Conservation (phyloP, 495 filamentous ascomycete genomes). For the Hyaloscypha variabilis region DNA sequence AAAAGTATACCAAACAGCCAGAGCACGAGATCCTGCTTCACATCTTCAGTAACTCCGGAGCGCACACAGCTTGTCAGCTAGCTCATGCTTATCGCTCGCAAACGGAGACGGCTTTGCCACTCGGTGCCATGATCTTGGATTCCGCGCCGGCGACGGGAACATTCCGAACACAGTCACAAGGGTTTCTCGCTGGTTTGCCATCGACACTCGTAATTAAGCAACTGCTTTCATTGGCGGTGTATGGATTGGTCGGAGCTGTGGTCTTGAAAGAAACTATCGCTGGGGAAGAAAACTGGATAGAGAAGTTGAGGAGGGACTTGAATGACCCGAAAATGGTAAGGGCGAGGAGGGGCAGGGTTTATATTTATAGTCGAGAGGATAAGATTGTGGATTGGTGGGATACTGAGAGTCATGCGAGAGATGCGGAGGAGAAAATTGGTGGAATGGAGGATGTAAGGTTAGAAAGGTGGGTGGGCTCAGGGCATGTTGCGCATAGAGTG, state of each 20-base stretch:
- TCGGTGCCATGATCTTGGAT: neutral
- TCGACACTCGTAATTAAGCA: neutral
- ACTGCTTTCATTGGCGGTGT: neutral
- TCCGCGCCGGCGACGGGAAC: neutral
- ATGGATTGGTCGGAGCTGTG: neutral
- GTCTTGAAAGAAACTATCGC: neutral
- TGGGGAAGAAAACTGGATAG: neutral
- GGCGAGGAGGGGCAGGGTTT: slow-evolving; percentile 25
- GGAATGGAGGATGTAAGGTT: neutral
- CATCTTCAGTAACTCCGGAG: neutral
- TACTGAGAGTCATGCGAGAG: slow-evolving; percentile 34
- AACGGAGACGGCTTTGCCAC: neutral
- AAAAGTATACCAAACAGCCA: neutral
- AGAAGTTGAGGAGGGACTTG: slow-evolving; percentile 1
- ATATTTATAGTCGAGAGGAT: slow-evolving; percentile 38
- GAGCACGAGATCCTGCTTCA: neutral
- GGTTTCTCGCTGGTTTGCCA: neutral
- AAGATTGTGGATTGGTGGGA: slow-evolving; percentile 36
- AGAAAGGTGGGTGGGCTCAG: neutral
- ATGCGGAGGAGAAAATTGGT: slow-evolving; percentile 32
- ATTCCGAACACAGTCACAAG: neutral
- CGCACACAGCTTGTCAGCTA: neutral
- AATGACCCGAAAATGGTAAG: neutral
- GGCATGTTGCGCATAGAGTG: neutral
- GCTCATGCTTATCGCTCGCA: neutral